Evolutionary conservation across 352 stramenopile species (phyloP).

Genomic region (Heterotrichella gracilis): DNA sequence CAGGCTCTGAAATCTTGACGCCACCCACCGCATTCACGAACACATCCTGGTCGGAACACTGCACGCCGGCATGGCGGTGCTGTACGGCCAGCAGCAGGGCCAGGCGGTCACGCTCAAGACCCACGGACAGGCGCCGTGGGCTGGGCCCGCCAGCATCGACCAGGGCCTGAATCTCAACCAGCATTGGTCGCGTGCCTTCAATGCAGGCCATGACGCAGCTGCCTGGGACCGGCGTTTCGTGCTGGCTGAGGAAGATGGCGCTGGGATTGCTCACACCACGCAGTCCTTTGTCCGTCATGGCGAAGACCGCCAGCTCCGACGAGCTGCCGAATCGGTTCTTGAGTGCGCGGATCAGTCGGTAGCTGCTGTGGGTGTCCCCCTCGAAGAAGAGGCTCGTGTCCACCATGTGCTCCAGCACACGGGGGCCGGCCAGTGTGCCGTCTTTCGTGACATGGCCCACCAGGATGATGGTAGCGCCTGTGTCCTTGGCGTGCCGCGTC

Average conservation of each 20-base stretch:
- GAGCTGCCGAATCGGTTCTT: conserved; percentile 80
- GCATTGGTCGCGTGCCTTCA: conserved; percentile 61
- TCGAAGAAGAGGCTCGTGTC: conserved; percentile 82
- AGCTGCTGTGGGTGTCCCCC: conserved; percentile 35
- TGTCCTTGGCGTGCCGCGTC: conserved; percentile 58
- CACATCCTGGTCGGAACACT: conserved; percentile 28
- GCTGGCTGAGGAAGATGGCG: conserved; percentile 34
- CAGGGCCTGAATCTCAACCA: conserved; percentile 62
- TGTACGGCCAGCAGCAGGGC: conserved; percentile 63
- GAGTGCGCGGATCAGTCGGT: conserved; percentile 48
- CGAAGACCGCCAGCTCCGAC: conserved; percentile 70
- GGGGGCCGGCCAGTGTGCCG: conserved; percentile 65
- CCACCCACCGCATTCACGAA: conserved; percentile 39
- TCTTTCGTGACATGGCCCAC: conserved; percentile 86
- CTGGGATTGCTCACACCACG: conserved; percentile 35
- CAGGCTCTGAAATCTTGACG: conserved; percentile 25
- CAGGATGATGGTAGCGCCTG: conserved; percentile 50
- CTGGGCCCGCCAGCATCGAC: conserved; percentile 28
- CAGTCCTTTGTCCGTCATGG: conserved; percentile 48
- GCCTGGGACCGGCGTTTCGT: conserved; percentile 22
- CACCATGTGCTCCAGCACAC: conserved; percentile 48
- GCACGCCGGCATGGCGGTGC: conserved; percentile 42
- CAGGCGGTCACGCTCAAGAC: conserved; percentile 46
- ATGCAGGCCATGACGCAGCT: conserved; percentile 52
- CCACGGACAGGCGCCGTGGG: conserved; percentile 34